Evolutionary conservation across 2,329 filamentous ascomycete genomes (phyloP).

Genomic region (Alternaria sp.): DNA sequence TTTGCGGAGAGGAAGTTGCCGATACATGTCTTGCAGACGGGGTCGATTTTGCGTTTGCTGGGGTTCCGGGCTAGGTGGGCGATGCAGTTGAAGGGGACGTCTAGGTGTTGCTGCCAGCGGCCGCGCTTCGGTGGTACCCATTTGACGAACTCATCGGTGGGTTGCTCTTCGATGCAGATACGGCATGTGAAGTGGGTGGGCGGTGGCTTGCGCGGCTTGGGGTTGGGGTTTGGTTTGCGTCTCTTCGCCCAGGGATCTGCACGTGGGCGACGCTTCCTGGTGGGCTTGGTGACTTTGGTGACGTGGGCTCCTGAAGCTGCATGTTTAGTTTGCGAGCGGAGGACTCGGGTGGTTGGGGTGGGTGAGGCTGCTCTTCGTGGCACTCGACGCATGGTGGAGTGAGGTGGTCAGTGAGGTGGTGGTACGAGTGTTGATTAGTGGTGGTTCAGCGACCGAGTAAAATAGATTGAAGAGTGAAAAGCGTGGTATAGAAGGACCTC

Average conservation of each 20-base stretch:
- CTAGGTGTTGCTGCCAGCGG: background rate
- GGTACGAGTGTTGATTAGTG: background rate
- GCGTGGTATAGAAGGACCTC: background rate
- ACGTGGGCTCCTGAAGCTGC: background rate
- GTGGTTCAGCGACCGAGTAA: background rate
- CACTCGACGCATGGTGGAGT: background rate
- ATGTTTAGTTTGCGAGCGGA: constrained; percentile 21
- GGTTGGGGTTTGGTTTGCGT: constrained; percentile 22
- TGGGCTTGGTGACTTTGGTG: constrained; percentile 1
- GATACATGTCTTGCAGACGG: constrained; percentile 38
- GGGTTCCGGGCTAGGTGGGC: constrained; percentile 30
- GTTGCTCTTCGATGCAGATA: constrained; percentile 28
- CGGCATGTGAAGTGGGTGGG: constrained; percentile 32
- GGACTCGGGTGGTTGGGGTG: constrained; percentile 2
- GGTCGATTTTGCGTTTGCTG: constrained; percentile 23
- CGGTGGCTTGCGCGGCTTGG: constrained; percentile 14
- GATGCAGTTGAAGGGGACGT: constrained; percentile 29
- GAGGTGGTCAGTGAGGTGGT: background rate
- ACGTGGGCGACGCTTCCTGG: constrained; percentile 12
- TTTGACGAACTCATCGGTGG: constrained; percentile 21
- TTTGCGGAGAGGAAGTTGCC: constrained; percentile 26
- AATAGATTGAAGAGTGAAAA: background rate
- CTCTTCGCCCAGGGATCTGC: constrained; percentile 31
- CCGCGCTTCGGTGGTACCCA: constrained; percentile 19
- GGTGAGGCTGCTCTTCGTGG: background rate